Evolutionary conservation across 345 rosid species (phyloP).

Genomic region (Moringa oleifera): DNA sequence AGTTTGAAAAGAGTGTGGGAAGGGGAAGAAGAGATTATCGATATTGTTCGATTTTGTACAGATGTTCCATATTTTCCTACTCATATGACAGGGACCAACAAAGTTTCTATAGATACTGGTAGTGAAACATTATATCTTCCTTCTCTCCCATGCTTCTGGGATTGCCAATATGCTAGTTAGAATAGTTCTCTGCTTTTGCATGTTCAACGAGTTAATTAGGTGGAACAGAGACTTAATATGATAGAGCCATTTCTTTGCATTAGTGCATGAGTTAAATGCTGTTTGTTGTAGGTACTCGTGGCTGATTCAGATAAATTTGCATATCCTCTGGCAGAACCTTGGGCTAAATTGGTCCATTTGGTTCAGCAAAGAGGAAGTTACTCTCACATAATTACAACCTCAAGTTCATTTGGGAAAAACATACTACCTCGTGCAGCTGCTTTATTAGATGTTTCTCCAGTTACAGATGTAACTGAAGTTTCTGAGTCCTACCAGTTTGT

Average conservation of each 20-base stretch:
- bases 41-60: too few relatives aligned
- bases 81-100: background rate
- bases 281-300: constrained; percentile 57
- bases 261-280: constrained; percentile 5
- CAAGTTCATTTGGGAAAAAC: constrained; percentile 92
- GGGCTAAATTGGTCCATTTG: constrained; percentile 75
- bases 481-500: constrained; percentile 56
- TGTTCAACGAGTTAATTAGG: background rate
- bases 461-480: constrained; percentile 81
- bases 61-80: background rate
- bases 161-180: background rate
- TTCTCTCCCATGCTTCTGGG: background rate
- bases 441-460: constrained; percentile 83
- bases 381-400: constrained; percentile 69
- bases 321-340: constrained; percentile 76
- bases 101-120: background rate
- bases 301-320: constrained; percentile 80
- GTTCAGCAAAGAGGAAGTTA: constrained; percentile 62
- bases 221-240: background rate
- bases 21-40: background rate
- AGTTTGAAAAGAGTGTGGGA: background rate
- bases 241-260: background rate
- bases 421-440: constrained; percentile 89
- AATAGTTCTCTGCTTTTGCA: background rate
- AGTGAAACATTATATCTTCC: background rate